Percentiles rank a stretch among this genome's conserved stretches.
Conservation (phyloP, 2,329 filamentous ascomycete genomes). For the Phoma sp. region DNA sequence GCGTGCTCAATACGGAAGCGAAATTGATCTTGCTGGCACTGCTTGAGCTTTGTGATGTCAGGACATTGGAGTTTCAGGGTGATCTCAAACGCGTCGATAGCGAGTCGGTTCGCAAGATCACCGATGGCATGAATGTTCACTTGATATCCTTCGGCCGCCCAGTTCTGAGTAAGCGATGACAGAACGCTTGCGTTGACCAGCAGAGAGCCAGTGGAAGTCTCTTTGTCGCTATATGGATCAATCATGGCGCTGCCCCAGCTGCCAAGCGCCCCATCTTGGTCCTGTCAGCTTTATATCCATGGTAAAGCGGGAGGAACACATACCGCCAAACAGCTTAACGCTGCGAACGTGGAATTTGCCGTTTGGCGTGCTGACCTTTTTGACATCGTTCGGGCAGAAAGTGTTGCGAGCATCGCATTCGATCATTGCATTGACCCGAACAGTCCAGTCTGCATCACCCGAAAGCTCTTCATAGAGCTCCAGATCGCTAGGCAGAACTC, state of each 20-base stretch:
- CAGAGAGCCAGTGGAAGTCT: slow-evolving; percentile 68
- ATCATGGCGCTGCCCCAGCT: slow-evolving; percentile 76
- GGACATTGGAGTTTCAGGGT: slow-evolving; percentile 65
- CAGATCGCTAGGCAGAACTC: slow-evolving; percentile 64
- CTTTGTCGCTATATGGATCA: slow-evolving; percentile 72
- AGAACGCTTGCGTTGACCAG: slow-evolving; percentile 70
- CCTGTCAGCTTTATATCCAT: slow-evolving; percentile 19
- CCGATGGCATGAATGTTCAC: slow-evolving; percentile 78
- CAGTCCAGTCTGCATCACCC: slow-evolving; percentile 61
- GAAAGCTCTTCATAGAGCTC: slow-evolving; percentile 63
- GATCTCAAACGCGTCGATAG: slow-evolving; percentile 67
- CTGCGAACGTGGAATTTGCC: slow-evolving; percentile 65
- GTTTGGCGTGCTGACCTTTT: slow-evolving; percentile 54
- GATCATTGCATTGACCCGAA: slow-evolving; percentile 73
- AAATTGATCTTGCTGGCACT: slow-evolving; percentile 64
- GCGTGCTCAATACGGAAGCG: slow-evolving; percentile 75
- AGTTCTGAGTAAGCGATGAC: slow-evolving; percentile 61
- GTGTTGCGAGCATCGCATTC: slow-evolving; percentile 71
- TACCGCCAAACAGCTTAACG: slow-evolving; percentile 74
- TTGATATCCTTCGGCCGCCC: slow-evolving; percentile 69
- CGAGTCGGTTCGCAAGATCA: slow-evolving; percentile 71
- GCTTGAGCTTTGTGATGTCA: slow-evolving; percentile 33
- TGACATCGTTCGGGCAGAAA: slow-evolving; percentile 64
- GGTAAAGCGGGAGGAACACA: slow-evolving; percentile 16
- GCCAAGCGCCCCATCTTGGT: slow-evolving; percentile 70